phyloP scores from a whole-genome alignment of 2,329 filamentous ascomycete species.

The Ceratocystis lukuohia region DNA sequence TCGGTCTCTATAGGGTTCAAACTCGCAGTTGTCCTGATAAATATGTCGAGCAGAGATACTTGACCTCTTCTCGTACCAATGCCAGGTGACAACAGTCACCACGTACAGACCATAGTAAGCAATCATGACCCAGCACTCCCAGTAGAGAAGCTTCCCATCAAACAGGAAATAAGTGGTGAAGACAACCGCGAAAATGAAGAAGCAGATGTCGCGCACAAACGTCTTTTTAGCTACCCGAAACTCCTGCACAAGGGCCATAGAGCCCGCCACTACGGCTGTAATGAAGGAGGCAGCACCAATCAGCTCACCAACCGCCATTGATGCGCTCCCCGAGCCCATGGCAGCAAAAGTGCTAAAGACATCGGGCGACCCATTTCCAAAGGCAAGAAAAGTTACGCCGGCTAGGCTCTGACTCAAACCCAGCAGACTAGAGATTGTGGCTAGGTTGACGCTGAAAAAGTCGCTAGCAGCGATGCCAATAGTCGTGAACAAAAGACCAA shows the following conservation, averaged over 20 bases:
- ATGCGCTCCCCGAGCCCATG: constrained; percentile 94
- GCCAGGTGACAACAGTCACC: constrained; percentile 74
- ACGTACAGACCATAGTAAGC: constrained; percentile 86
- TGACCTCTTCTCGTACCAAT: constrained; percentile 42
- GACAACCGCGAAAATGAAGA: constrained; percentile 74
- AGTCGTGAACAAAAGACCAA: constrained; percentile 82
- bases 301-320: constrained; percentile 86
- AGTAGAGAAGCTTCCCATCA: constrained; percentile 70
- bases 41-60: background rate
- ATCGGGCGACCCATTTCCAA: constrained; percentile 95
- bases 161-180: constrained; percentile 81
- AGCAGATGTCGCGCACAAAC: constrained; percentile 81
- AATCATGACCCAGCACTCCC: constrained; percentile 88
- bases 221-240: constrained; percentile 83
- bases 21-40: background rate
- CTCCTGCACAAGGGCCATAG: constrained; percentile 91
- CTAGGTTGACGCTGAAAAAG: constrained; percentile 95
- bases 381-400: constrained; percentile 89
- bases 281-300: constrained; percentile 95
- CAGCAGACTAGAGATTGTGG: constrained; percentile 76
- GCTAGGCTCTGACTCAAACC: constrained; percentile 93
- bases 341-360: constrained; percentile 98
- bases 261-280: constrained; percentile 86
- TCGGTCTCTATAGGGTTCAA: constrained; percentile 47
- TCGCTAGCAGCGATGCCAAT: constrained; percentile 97